phyloP scores from a whole-genome alignment of 805 yeast species.

The Brettanomyces nanus region DNA sequence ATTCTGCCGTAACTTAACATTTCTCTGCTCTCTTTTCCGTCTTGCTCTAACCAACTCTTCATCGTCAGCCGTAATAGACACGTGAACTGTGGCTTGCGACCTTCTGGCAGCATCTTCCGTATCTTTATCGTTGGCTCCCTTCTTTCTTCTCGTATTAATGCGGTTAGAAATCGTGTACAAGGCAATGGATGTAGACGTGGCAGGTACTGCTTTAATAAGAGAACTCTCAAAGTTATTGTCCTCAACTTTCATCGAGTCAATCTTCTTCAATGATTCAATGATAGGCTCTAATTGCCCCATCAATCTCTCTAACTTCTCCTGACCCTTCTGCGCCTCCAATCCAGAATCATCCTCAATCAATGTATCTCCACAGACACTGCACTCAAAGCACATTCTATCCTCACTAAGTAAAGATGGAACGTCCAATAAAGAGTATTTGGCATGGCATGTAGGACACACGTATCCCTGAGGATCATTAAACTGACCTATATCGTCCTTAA shows the following conservation, averaged over 20 bases:
- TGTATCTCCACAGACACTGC: constrained; percentile 73
- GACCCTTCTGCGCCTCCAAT: constrained; percentile 71
- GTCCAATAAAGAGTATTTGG: constrained; percentile 77
- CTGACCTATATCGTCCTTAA: constrained; percentile 77
- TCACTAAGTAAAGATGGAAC: constrained; percentile 76
- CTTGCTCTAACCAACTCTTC: constrained; percentile 59
- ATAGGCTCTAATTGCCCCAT: constrained; percentile 90
- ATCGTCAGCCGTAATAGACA: constrained; percentile 82
- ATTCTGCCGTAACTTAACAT: constrained; percentile 73
- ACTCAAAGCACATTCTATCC: constrained; percentile 71
- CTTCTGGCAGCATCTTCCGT: constrained; percentile 27
- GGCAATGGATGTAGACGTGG: constrained; percentile 60
- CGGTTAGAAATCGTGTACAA: constrained; percentile 57
- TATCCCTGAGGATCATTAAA: constrained; percentile 92
- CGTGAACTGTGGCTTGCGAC: constrained; percentile 81
- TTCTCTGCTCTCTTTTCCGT: constrained; percentile 57
- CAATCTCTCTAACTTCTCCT: constrained; percentile 69
- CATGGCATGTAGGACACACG: constrained; percentile 77
- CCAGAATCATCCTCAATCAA: constrained; percentile 85
- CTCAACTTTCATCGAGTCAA: constrained; percentile 71
- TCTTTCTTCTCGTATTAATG: constrained; percentile 14
- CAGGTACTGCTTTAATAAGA: constrained; percentile 75
- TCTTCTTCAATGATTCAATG: constrained; percentile 70
- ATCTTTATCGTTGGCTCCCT: constrained; percentile 22
- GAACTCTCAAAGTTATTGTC: constrained; percentile 88